These are phyloP conservation scores for Penicillium rolfsii DNA, from an alignment of 2,329 filamentous ascomycete species.

Conservation along the genomic window DNA sequence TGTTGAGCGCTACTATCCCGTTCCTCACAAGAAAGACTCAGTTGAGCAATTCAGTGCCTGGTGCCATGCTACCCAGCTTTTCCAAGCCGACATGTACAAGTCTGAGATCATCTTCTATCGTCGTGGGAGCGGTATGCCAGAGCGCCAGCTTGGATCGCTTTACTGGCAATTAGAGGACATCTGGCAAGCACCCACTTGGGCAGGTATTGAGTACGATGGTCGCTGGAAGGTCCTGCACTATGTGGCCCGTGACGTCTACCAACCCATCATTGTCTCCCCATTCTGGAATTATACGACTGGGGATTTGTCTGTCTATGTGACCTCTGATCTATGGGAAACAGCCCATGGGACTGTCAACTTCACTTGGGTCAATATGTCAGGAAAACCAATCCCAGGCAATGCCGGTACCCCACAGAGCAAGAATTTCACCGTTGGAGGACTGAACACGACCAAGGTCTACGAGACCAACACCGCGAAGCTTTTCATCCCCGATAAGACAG, in stretches of 20 bases:
- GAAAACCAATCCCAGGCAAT: constrained; percentile 45
- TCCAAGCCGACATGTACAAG: constrained; percentile 66
- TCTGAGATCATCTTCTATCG: constrained; percentile 65
- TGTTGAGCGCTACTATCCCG: constrained; percentile 60
- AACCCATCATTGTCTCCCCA: constrained; percentile 62
- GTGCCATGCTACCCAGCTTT: constrained; percentile 65
- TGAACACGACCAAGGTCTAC: constrained; percentile 58
- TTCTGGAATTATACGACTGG: constrained; percentile 58
- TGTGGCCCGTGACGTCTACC: constrained; percentile 60
- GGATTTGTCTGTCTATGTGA: constrained; percentile 58
- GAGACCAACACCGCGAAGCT: constrained; percentile 44
- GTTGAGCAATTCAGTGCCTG: constrained; percentile 64
- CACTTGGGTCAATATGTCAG: constrained; percentile 57
- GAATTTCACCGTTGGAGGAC: constrained; percentile 52
- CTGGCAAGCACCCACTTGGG: constrained; percentile 67
- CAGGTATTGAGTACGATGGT: constrained; percentile 64
- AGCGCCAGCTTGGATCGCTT: constrained; percentile 62
- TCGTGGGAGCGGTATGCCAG: constrained; percentile 59
- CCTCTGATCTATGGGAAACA: constrained; percentile 60
- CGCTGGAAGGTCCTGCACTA: constrained; percentile 67
- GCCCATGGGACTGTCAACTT: constrained; percentile 53
- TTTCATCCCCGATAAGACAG: constrained; percentile 35
- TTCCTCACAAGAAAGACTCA: constrained; percentile 56
- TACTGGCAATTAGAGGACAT: constrained; percentile 70
- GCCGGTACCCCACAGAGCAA: constrained; percentile 39